These are phyloP conservation scores for Fusarium cicatricum DNA, from an alignment of 2,329 filamentous ascomycete species.

Conservation along the genomic window DNA sequence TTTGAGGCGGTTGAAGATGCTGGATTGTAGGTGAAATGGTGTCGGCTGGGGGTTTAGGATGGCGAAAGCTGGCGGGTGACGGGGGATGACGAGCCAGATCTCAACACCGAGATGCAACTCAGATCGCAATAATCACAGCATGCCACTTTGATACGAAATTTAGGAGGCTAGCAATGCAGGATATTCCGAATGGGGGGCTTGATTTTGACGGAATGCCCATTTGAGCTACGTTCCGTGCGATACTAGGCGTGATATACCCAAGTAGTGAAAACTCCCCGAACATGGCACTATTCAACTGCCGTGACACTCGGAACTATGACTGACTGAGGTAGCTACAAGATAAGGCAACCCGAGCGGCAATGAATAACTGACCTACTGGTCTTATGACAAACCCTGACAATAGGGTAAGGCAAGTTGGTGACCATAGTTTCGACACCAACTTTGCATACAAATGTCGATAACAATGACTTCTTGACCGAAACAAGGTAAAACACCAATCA, in stretches of 20 bases:
- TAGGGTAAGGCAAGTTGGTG: too few species aligned
- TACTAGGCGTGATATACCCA: neutral
- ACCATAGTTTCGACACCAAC: neutral
- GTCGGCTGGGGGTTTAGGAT: constrained; percentile 17
- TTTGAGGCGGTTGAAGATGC: constrained; percentile 32
- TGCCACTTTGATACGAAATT: neutral
- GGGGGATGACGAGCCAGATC: constrained; percentile 3
- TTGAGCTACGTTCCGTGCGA: neutral
- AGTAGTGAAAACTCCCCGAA: neutral
- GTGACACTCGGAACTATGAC: too few species aligned
- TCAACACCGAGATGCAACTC: neutral
- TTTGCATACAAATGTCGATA: neutral
- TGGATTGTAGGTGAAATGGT: constrained; percentile 5
- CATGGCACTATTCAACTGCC: too few species aligned
- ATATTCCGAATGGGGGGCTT: neutral
- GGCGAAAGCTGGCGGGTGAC: neutral
- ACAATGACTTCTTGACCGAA: neutral
- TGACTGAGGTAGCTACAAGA: too few species aligned
- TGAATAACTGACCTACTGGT: too few species aligned
- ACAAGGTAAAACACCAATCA: constrained; percentile 12
- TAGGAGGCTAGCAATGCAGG: constrained; percentile 2
- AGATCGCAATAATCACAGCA: constrained; percentile 6
- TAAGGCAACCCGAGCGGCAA: too few species aligned
- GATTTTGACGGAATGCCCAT: constrained; percentile 1
- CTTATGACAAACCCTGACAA: too few species aligned